phyloP scores from a whole-genome alignment of 2,329 filamentous ascomycete genomes.

The Bipolaris oryzae region DNA sequence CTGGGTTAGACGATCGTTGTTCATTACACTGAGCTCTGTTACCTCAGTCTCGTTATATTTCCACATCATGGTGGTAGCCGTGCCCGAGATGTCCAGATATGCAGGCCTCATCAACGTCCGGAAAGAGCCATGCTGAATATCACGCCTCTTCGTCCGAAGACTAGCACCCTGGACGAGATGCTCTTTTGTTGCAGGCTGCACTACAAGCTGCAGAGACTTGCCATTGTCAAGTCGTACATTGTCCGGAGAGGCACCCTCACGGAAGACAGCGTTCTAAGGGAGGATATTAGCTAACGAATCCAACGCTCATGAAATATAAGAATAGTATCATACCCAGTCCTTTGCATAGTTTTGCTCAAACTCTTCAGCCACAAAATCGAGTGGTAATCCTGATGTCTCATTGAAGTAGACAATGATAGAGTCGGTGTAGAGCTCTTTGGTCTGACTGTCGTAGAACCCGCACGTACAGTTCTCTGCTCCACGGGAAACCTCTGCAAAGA shows the following conservation, averaged over 20 bases:
- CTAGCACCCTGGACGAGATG: conserved; percentile 55
- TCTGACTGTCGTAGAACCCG: conserved; percentile 53
- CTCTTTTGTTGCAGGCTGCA: conserved; percentile 40
- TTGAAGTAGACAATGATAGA: conserved; percentile 59
- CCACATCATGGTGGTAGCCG: conserved; percentile 55
- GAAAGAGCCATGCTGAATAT: conserved; percentile 58
- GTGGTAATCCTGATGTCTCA: conserved; percentile 49
- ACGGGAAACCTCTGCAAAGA: conserved; percentile 25
- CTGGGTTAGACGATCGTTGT: conserved; percentile 47
- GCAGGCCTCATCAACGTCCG: conserved; percentile 53
- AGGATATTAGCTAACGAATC: neutral
- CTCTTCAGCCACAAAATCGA: conserved; percentile 49
- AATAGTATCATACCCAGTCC: conserved; percentile 44
- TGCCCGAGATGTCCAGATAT: conserved; percentile 45
- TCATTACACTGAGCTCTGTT: conserved; percentile 54
- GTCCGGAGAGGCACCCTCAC: conserved; percentile 50
- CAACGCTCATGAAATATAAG: neutral
- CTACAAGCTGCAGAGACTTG: conserved; percentile 44
- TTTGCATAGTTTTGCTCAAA: conserved; percentile 55
- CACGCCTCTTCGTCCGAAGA: conserved; percentile 52
- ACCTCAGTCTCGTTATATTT: conserved; percentile 54
- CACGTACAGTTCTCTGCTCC: conserved; percentile 50
- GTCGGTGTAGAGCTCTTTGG: conserved; percentile 53
- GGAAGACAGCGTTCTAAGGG: conserved; percentile 48
- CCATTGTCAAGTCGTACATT: conserved; percentile 49